Percentiles rank a stretch among this genome's conserved stretches.
These are phyloP conservation scores for Termitomyces sp. DNA, from an alignment of 768 basidiomycete species.

Conservation along the genomic window DNA sequence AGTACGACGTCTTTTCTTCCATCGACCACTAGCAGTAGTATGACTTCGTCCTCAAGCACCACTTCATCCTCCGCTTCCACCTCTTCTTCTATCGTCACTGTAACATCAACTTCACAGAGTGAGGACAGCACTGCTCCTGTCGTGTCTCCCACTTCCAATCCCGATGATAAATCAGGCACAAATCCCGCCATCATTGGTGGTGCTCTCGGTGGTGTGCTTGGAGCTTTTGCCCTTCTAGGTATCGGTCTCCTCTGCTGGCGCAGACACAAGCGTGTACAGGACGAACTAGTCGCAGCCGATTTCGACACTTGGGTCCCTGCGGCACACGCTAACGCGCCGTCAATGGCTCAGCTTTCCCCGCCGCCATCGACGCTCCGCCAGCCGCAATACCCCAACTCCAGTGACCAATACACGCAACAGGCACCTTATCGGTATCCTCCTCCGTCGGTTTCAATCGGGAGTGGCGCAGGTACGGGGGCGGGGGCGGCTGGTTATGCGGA, in stretches of 20 bases:
- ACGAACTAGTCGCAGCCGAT: conserved; percentile 1
- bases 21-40: background rate
- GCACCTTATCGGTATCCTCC: conserved; percentile 11
- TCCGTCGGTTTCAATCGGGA: background rate
- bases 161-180: background rate
- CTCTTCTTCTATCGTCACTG: background rate
- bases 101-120: conserved; percentile 2
- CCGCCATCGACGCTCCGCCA: conserved; percentile 1
- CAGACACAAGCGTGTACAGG: background rate
- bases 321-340: conserved; percentile 1
- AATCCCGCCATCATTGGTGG: conserved; percentile 9
- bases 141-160: background rate
- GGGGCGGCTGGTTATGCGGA: background rate
- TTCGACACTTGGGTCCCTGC: conserved; percentile 11
- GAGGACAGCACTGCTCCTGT: background rate
- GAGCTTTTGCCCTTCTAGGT: conserved; percentile 1
- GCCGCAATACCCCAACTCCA: background rate
- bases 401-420: conserved; percentile 5
- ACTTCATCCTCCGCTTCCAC: background rate
- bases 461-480: background rate
- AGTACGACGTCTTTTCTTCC: conserved; percentile 2
- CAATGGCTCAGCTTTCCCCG: background rate
- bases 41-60: background rate
- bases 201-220: conserved; percentile 10
- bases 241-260: conserved; percentile 8